These are phyloP conservation scores for Grammothele lineata DNA, from an alignment of 768 basidiomycete genomes.

Conservation along the genomic window DNA sequence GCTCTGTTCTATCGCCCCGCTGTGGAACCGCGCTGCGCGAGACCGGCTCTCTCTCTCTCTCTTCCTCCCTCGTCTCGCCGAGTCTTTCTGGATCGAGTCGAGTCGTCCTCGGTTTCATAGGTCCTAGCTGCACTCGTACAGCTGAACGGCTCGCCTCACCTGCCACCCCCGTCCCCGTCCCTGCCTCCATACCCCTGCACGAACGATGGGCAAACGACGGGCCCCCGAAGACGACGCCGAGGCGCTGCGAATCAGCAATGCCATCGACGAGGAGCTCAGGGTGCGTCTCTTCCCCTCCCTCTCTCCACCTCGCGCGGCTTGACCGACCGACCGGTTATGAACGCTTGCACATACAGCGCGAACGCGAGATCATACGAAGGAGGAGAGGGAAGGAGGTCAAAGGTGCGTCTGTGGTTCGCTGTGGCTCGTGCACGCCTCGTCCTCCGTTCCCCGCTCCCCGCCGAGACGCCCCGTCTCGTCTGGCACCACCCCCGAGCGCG, in stretches of 20 bases:
- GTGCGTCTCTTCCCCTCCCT: constrained; percentile 2
- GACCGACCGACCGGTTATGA: too few species aligned
- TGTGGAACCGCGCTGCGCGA: too few species aligned
- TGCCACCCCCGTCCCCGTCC: not conserved
- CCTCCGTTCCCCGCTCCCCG: too few species aligned
- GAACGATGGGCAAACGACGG: constrained; percentile 9
- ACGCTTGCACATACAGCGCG: constrained; percentile 19
- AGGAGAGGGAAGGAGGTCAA: constrained; percentile 21
- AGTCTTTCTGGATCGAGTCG: too few species aligned
- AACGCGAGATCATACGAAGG: constrained; percentile 20
- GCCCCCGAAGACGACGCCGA: constrained; percentile 14
- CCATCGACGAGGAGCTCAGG: constrained; percentile 22
- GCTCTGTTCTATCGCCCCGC: not conserved
- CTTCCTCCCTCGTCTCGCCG: too few species aligned
- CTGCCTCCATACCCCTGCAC: not conserved
- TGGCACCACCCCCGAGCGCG: too few species aligned
- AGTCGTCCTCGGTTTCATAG: too few species aligned
- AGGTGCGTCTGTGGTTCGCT: constrained; percentile 20
- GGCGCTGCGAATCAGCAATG: constrained; percentile 18
- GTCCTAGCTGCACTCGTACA: too few species aligned
- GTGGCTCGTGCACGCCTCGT: not conserved
- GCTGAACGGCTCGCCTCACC: not conserved
- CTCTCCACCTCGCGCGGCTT: not conserved
- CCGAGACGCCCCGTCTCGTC: too few species aligned
- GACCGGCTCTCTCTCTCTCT: too few species aligned